Percentiles rank a stretch among this genome's conserved stretches.
These are phyloP conservation scores for Fomitopsis betulina DNA, from an alignment of 1,284 basidiomycete genomes.

Conservation along the genomic window DNA sequence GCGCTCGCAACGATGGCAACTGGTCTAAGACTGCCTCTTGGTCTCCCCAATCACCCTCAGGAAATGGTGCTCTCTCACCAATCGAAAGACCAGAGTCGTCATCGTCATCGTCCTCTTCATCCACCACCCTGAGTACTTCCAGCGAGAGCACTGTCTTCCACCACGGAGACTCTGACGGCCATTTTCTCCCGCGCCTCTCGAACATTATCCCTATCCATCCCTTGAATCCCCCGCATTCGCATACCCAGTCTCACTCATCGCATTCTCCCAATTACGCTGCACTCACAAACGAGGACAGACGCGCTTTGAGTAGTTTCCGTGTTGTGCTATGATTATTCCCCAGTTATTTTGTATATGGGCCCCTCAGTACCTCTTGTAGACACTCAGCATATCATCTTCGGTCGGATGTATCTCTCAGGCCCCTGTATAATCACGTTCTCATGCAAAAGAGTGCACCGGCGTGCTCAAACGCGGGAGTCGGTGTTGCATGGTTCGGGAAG, in stretches of 20 bases:
- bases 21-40: conserved; percentile 24
- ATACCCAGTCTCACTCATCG: conserved; percentile 13
- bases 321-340: conserved; percentile 20
- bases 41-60: conserved; percentile 21
- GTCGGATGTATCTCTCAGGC: neutral
- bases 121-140: conserved; percentile 25
- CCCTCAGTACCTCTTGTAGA: neutral
- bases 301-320: conserved; percentile 29
- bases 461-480: neutral
- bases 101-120: conserved; percentile 34
- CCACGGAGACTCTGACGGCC: conserved; percentile 15
- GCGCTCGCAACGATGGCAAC: conserved; percentile 12
- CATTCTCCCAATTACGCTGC: conserved; percentile 21
- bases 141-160: conserved; percentile 16
- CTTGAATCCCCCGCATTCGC: conserved; percentile 19
- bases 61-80: conserved; percentile 17
- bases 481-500: neutral
- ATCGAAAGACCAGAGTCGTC: conserved; percentile 29
- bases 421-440: neutral
- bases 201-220: conserved; percentile 30
- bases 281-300: conserved; percentile 28
- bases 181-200: conserved; percentile 37
- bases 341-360: neutral
- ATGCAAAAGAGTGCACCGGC: neutral
- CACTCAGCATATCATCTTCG: neutral